Evolutionary conservation across 108 stramenopile species (phyloP).

Genomic region (Skeletonema grethae): DNA sequence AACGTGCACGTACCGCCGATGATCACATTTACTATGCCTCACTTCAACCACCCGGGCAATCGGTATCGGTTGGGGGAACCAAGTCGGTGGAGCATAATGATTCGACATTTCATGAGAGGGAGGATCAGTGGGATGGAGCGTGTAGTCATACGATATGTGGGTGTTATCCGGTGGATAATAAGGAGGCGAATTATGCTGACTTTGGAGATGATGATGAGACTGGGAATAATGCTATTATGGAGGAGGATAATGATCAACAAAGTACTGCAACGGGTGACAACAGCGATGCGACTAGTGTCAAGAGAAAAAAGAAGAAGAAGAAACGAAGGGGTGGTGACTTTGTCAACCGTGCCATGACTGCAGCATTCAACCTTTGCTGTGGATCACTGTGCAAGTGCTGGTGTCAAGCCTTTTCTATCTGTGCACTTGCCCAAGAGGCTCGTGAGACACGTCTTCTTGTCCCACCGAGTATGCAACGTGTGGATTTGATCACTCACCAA

Average conservation of each 20-base stretch:
- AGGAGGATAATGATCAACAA: constrained; percentile 2
- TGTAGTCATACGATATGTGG: constrained; percentile 86
- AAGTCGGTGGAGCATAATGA: constrained; percentile 16
- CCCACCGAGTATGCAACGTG: constrained; percentile 75
- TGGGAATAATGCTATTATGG: too few species aligned
- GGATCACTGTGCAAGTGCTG: constrained; percentile 77
- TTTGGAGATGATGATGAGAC: constrained; percentile 53
- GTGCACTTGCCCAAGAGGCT: constrained; percentile 88
- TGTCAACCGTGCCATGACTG: constrained; percentile 60
- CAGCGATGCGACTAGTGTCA: constrained; percentile 17
- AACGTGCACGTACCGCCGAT: constrained; percentile 77
- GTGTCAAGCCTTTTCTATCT: constrained; percentile 81
- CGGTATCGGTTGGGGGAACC: neutral
- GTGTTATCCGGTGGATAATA: constrained; percentile 83
- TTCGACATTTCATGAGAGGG: constrained; percentile 42
- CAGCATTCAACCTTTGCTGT: constrained; percentile 69
- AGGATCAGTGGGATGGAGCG: constrained; percentile 86
- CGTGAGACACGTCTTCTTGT: constrained; percentile 77
- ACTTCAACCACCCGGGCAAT: constrained; percentile 10
- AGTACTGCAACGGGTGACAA: constrained; percentile 13
- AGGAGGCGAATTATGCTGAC: constrained; percentile 57
- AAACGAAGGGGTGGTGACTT: constrained; percentile 66
- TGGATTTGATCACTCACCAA: constrained; percentile 87
- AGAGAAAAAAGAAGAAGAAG: constrained; percentile 36
- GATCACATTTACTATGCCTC: constrained; percentile 85